Base-by-base conservation (phyloP, 2,329 filamentous ascomycete species). In the Triangularia setosa region DNA sequence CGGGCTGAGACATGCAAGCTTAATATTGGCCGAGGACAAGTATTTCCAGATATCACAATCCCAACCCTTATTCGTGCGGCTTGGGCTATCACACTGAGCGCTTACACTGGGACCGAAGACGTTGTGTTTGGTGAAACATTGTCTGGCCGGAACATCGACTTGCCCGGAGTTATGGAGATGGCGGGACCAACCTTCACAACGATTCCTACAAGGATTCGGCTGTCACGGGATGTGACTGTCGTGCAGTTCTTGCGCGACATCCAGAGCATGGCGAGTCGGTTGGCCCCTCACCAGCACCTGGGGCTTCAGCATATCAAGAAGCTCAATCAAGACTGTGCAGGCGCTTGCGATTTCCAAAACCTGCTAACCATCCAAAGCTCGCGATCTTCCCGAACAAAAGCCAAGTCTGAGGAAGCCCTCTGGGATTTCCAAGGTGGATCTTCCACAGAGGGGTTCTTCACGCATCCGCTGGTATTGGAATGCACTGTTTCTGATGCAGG, bases 111-210 rank as follows among this genome's bases (percentile, higher is more conserved):
- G 4, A 73, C 71, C 14, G 67, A 72, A 23, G 69, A 79, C n/a
- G 75, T 79, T 18, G 78, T 76, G 7, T 83, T 83, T 66, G 72
- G 69, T 1, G 69, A 71, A 18, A 70, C 71, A 0, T 62, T 71
- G 2, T 59, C 69, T 1, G 72, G 71, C 9, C 70, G 72, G 58
- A 72, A 72, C 60, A 65, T 71, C n/a, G 66, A 67, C 33, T 52
- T 73, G 0, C 55, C 67, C 1, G 70, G 68, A 3, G 65, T 72
- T 9, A 60, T 59, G n/a, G 67, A 72, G 5, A 70, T 72, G 58
- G 62, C 68, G 2, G 72, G 70, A 2, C 72, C 72, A 0, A 71
- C 69, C 1, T 66, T 72, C 28, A 67, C 68, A 33, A 72, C 71
- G 1, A 65, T 72, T 8, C 71, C 71, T 1, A 67, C 63, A 1